Evolutionary conservation across 371 early-diverging fungal genomes (phyloP).

Genomic region (Mucor saturninus): DNA sequence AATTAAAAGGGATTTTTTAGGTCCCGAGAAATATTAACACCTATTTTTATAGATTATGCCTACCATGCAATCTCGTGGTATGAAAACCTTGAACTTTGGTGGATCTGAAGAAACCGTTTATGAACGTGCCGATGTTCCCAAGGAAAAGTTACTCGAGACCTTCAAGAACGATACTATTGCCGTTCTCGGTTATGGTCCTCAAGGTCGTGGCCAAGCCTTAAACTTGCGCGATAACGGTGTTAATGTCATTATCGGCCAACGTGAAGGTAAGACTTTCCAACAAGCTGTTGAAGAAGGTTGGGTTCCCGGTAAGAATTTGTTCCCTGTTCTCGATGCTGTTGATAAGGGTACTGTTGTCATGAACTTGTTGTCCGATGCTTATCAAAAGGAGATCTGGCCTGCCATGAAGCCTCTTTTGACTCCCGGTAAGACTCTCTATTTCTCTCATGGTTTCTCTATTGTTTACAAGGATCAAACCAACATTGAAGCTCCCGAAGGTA

Average conservation of each 20-base stretch:
- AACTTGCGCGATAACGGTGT: slow-evolving; percentile 97
- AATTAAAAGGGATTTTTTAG: background rate
- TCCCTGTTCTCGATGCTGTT: slow-evolving; percentile 91
- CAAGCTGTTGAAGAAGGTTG: slow-evolving; percentile 95
- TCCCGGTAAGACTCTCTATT: slow-evolving; percentile 97
- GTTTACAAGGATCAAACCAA: slow-evolving; percentile 93
- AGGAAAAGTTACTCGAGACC: slow-evolving; percentile 86
- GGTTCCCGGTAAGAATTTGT: slow-evolving; percentile 95
- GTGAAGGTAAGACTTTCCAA: slow-evolving; percentile 93
- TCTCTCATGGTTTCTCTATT: slow-evolving; percentile 97
- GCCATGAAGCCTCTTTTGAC: slow-evolving; percentile 88
- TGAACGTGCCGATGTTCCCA: slow-evolving; percentile 94
- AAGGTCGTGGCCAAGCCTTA: slow-evolving; percentile 95
- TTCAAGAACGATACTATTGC: slow-evolving; percentile 95
- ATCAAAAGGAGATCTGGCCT: slow-evolving; percentile 93
- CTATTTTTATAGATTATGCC: slow-evolving; percentile 13
- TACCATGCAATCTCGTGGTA: slow-evolving; percentile 69
- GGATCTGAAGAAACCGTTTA: slow-evolving; percentile 92
- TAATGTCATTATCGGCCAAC: slow-evolving; percentile 94
- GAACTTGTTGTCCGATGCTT: slow-evolving; percentile 97
- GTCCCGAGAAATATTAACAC: background rate
- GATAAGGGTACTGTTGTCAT: slow-evolving; percentile 91
- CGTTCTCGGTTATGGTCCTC: slow-evolving; percentile 97
- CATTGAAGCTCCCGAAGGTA: slow-evolving; percentile 81
- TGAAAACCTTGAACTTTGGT: slow-evolving; percentile 95